A percentile compares a stretch with the other conserved stretches of the same genome.
Conservation (phyloP, 2,329 filamentous ascomycete species). For the Colletotrichum karsti region DNA sequence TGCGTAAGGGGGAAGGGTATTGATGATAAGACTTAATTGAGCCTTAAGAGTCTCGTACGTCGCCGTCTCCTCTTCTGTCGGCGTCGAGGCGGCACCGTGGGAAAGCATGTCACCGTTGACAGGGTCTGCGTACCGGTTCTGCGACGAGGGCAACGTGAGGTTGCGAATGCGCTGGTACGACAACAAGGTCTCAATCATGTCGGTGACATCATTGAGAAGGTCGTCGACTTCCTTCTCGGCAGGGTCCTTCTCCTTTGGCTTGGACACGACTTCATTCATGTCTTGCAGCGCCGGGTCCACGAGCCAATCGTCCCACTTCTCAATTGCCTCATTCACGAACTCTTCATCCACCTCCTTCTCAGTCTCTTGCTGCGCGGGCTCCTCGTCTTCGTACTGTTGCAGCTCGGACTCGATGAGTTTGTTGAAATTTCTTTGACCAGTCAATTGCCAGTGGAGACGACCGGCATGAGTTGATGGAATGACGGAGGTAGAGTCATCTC, state of each 20-base stretch:
- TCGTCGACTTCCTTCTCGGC: constrained; percentile 25
- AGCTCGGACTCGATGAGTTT: constrained; percentile 66
- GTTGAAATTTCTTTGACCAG: constrained; percentile 72
- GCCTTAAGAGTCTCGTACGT: constrained; percentile 80
- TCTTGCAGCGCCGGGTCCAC: constrained; percentile 63
- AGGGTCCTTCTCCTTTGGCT: constrained; percentile 44
- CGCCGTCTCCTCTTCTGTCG: constrained; percentile 67
- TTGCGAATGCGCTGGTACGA: constrained; percentile 85
- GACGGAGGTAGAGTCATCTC: constrained; percentile 77
- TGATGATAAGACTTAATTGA: constrained; percentile 77
- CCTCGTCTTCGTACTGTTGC: constrained; percentile 48
- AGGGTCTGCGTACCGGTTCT: constrained; percentile 68
- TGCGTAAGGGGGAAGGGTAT: constrained; percentile 82
- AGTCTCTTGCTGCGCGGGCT: constrained; percentile 39
- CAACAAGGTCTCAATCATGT: constrained; percentile 78
- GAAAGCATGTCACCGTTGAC: constrained; percentile 74
- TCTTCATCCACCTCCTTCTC: constrained; percentile 54
- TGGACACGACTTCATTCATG: constrained; percentile 56
- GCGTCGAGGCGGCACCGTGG: constrained; percentile 71
- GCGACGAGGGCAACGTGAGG: constrained; percentile 70
- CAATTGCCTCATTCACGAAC: constrained; percentile 61
- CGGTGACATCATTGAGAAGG: constrained; percentile 76
- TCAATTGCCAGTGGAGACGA: constrained; percentile 80
- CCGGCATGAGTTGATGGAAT: constrained; percentile 73
- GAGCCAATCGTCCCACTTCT: constrained; percentile 65